phyloP scores from a whole-genome alignment of 768 basidiomycete genomes.

The Amanita polypyramis region DNA sequence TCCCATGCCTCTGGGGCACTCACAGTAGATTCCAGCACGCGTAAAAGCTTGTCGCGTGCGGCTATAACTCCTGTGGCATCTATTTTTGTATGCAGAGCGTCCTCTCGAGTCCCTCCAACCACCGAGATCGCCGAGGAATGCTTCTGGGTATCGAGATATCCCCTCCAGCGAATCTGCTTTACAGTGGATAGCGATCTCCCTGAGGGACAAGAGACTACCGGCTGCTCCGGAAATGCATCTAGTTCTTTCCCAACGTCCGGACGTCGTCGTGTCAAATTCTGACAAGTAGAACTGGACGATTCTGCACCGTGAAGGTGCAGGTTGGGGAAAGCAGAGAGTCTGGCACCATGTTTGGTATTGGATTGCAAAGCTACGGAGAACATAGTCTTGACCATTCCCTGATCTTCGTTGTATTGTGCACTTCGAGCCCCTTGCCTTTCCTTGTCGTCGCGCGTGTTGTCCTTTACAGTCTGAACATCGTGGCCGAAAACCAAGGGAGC shows the following conservation, averaged over 20 bases:
- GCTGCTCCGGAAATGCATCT: background rate
- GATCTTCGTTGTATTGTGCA: background rate
- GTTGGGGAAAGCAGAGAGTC: background rate
- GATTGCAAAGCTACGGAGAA: background rate
- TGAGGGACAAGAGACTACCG: background rate
- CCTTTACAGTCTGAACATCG: background rate
- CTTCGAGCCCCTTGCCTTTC: background rate
- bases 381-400: background rate
- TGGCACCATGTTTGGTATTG: background rate
- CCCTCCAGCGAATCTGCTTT: background rate
- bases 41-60: conserved; percentile 12
- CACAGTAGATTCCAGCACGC: conserved; percentile 13
- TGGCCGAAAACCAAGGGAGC: background rate
- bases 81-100: background rate
- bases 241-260: background rate
- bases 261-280: background rate
- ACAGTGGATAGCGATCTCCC: background rate
- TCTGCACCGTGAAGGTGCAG: background rate
- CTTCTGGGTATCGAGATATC: background rate
- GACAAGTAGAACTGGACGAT: background rate
- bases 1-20: conserved; percentile 25
- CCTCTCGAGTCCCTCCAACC: background rate
- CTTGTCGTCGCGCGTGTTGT: background rate
- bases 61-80: conserved; percentile 6
- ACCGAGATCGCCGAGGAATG: background rate